Base-by-base conservation (phyloP, 73 alveolate species). In the Symbiodinium natans region DNA sequence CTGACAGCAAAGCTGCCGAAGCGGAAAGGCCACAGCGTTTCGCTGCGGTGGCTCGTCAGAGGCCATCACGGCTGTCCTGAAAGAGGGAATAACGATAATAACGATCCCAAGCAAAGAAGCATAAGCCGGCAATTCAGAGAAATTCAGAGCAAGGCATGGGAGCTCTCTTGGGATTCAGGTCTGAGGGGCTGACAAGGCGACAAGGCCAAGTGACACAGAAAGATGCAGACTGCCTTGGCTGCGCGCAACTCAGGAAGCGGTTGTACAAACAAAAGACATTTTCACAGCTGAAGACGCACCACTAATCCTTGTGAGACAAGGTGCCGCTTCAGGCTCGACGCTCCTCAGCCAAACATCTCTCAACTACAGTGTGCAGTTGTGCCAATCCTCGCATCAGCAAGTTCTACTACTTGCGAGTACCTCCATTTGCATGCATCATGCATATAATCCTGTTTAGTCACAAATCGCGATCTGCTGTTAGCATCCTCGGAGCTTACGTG, bases 41-140 rank as follows among this genome's bases (percentile, higher is more conserved):
- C 36, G 80, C 80, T 63, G 80, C 36, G 80, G 80, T 63, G 36
- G 33, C 36, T 63, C 80, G 29, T 63, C 80, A 63, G 80, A 63
- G 27, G 80, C 80, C 80, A 63, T 63, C 80, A 63, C 80, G 80
- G 80, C 80, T 63, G 80, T 63, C 80, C 80, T 63, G 36, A n/a
- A 29, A 9, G 33, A 13, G 59, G 6, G 59, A 6, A 46, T n/a
- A n/a, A n/a, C n/a, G n/a, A n/a, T n/a, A n/a, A n/a, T n/a, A n/a
- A n/a, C n/a, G n/a, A n/a, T n/a, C n/a, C n/a, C n/a, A n/a, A n/a
- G n/a, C n/a, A n/a, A n/a, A n/a, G n/a, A n/a, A n/a, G n/a, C n/a
- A n/a, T n/a, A n/a, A n/a, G n/a, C n/a, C n/a, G n/a, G 59, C 59
- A 9, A 46, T 46, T 9, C 59, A 46, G 59, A 46, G 13, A 46